phyloP scores from a whole-genome alignment of 2,329 filamentous ascomycete genomes.

The Xylariaceae sp. region DNA sequence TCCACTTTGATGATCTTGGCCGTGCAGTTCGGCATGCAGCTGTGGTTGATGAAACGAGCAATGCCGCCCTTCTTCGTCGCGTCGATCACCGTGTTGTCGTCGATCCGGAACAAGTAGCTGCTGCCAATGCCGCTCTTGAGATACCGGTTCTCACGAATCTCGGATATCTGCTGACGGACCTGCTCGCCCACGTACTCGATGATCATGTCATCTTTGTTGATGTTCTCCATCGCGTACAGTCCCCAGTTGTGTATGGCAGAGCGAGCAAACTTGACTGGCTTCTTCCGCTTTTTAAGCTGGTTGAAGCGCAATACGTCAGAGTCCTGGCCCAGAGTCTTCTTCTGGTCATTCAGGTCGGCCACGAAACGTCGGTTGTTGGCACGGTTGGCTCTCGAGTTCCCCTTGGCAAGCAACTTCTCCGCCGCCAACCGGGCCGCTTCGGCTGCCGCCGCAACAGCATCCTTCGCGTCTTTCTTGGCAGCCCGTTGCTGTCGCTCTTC shows the following conservation, averaged over 20 bases:
- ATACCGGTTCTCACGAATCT: constrained; percentile 87
- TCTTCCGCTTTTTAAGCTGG: constrained; percentile 98
- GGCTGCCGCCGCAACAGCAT: constrained; percentile 58
- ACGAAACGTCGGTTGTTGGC: constrained; percentile 93
- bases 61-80: constrained; percentile 98
- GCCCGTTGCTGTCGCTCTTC: constrained; percentile 80
- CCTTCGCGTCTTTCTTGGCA: constrained; percentile 61
- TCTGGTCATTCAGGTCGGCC: constrained; percentile 92
- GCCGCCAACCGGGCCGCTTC: constrained; percentile 69
- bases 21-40: constrained; percentile 96
- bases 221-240: constrained; percentile 95
- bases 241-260: constrained; percentile 99
- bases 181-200: constrained; percentile 99
- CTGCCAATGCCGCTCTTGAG: constrained; percentile 95
- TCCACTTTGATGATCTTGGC: constrained; percentile 99
- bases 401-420: constrained; percentile 77
- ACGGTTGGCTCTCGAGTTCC: constrained; percentile 86
- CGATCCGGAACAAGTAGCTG: constrained; percentile 96
- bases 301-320: constrained; percentile 96
- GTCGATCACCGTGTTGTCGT: constrained; percentile 95
- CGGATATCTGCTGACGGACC: constrained; percentile 94
- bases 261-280: constrained; percentile 94
- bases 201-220: constrained; percentile 97
- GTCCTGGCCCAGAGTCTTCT: constrained; percentile 75
- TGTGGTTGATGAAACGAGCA: constrained; percentile 97